These are phyloP conservation scores for Heliamphora pulchella DNA, from an alignment of 179 eudicot genomes.

Conservation along the genomic window DNA sequence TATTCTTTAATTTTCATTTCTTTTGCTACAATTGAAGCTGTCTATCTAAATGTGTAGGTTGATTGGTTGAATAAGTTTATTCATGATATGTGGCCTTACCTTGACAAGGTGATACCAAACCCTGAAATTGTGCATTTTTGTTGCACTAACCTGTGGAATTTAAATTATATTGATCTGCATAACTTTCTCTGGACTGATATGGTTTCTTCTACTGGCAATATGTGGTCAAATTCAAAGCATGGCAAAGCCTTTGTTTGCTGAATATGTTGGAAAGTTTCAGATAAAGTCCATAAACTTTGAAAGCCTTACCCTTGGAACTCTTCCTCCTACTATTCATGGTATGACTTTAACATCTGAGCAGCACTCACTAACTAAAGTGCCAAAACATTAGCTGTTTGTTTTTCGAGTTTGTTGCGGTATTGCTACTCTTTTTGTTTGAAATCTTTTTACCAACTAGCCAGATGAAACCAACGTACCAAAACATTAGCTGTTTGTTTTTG, in stretches of 20 bases:
- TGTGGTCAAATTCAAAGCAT: constrained; percentile 48
- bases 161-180: neutral
- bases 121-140: neutral
- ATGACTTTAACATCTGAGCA: constrained; percentile 15
- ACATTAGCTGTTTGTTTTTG: neutral
- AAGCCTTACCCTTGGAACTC: constrained; percentile 67
- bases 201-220: constrained; percentile 43
- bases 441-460: neutral
- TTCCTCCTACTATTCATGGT: constrained; percentile 85
- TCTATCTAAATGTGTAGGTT: constrained; percentile 39
- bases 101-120: constrained; percentile 55
- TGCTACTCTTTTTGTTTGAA: neutral
- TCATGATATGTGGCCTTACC: constrained; percentile 75
- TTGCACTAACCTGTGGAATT: neutral
- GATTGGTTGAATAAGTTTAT: constrained; percentile 85
- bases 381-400: neutral
- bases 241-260: constrained; percentile 54
- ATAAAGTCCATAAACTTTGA: constrained; percentile 67
- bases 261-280: constrained; percentile 63
- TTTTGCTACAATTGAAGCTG: neutral
- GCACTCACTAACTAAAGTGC: neutral
- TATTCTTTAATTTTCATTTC: constrained; percentile 4
- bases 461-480: neutral
- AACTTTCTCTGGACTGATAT: constrained; percentile 9
- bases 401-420: neutral